Conservation (phyloP, 1,284 basidiomycete species). For the Agaricales sp. region DNA sequence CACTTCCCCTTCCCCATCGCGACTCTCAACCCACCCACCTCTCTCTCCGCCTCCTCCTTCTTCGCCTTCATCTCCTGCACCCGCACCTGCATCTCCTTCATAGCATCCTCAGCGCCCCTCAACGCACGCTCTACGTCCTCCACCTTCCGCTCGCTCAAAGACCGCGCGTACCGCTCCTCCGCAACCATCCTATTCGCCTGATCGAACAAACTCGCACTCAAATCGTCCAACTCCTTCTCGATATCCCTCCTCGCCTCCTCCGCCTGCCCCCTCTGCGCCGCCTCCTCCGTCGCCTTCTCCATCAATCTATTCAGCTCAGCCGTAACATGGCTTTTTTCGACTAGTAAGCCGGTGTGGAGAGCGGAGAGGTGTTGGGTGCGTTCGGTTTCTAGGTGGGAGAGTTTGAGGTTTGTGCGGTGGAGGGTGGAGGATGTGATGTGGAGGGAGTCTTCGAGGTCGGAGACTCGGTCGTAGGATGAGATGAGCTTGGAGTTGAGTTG, state of each 20-base stretch:
- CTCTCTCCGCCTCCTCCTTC: slow-evolving; percentile 47
- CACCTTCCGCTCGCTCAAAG: slow-evolving; percentile 77
- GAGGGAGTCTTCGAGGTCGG: slow-evolving; percentile 87
- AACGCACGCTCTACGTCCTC: slow-evolving; percentile 74
- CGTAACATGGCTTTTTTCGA: slow-evolving; percentile 88
- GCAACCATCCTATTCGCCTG: slow-evolving; percentile 94
- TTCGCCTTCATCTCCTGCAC: slow-evolving; percentile 66
- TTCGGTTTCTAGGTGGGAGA: slow-evolving; percentile 66
- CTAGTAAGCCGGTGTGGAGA: slow-evolving; percentile 80
- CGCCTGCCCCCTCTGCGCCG: slow-evolving; percentile 82
- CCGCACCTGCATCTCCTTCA: slow-evolving; percentile 76
- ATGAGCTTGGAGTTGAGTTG: slow-evolving; percentile 92
- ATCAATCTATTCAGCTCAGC: slow-evolving; percentile 89
- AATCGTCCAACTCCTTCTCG: slow-evolving; percentile 86
- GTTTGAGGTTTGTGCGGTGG: slow-evolving; percentile 49
- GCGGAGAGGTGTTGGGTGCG: slow-evolving; percentile 70
- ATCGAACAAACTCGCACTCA: slow-evolving; percentile 80
- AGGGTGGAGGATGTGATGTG: slow-evolving; percentile 54
- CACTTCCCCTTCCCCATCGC: slow-evolving; percentile 64
- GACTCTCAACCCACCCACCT: slow-evolving; percentile 34
- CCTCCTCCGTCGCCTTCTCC: slow-evolving; percentile 91
- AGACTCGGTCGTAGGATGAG: slow-evolving; percentile 82
- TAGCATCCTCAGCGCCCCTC: slow-evolving; percentile 78
- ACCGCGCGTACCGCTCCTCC: slow-evolving; percentile 69
- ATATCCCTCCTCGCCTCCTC: slow-evolving; percentile 78